Conservation (phyloP, 164 flowering plant genomes). For the Vitis vinifera region DNA sequence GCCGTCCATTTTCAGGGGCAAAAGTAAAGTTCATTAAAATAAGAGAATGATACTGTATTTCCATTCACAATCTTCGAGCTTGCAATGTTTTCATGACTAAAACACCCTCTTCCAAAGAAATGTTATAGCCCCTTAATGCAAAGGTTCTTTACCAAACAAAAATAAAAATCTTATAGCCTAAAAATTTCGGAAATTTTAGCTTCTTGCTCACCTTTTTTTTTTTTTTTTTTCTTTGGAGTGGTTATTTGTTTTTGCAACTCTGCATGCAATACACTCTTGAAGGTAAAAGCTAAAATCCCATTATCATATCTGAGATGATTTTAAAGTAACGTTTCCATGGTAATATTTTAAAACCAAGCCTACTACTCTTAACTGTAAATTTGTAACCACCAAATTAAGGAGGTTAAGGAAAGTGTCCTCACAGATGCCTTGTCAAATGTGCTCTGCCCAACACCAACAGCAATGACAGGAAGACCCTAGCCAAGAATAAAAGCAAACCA, state of each 20-base stretch:
- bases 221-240: too few species aligned
- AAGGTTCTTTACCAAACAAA: too few species aligned
- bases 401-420: slow-evolving; percentile 28
- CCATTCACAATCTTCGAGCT: neutral
- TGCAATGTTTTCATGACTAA: too few species aligned
- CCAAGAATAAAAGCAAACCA: slow-evolving; percentile 1
- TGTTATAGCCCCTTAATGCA: too few species aligned
- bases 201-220: too few species aligned
- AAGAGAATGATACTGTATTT: neutral
- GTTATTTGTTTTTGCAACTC: too few species aligned
- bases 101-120: too few species aligned
- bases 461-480: slow-evolving; percentile 94
- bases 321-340: neutral
- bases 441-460: slow-evolving; percentile 89
- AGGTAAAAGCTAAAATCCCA: too few species aligned
- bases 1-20: neutral
- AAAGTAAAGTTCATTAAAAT: neutral
- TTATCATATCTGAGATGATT: too few species aligned
- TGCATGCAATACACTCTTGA: too few species aligned
- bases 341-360: neutral
- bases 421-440: slow-evolving; percentile 95
- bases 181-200: too few species aligned
- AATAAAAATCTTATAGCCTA: too few species aligned
- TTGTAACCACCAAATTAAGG: neutral
- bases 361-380: neutral